Evolutionary conservation across 495 filamentous ascomycete genomes (phyloP), one percentile per base, ranked within the genome.

Genomic region (Letharia lupina): DNA sequence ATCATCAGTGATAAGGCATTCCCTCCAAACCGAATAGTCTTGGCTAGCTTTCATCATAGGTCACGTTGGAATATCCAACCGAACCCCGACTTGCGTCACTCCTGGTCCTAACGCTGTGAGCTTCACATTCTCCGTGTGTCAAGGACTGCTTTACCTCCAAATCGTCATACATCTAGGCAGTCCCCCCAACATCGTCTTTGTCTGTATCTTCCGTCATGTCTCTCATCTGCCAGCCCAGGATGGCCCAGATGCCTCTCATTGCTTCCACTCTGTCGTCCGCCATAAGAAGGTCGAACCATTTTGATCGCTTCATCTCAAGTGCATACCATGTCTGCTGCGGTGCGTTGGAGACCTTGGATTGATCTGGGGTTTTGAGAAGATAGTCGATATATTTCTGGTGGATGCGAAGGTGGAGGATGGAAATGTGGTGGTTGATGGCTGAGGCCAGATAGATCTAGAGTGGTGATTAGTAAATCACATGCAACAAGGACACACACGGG

Each of bases 391-490:
- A 85, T 20, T 77, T 75, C 28, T 77, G 76, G 65, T 91, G 90
- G 59, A 96, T 84, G 39, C 88, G 83, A 37, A 93, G 81, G 62
- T 90, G 83, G 54, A 95, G 70, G 59, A 96, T 83, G 63, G 83
- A 83, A 48, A 96, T 75, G 67, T 96, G 92, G 73, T 95, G 91
- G 74, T 92, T 91, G 61, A 96, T 77, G 5, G 86, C 84, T 58
- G 88, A 91, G 60, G 96, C 70, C 71, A 96, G 83, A 76, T 91
- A 96, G 48, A 96, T 83, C 81, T 96, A 35, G 69, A 74, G 4
- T 37, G 8, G 20, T 15, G 12, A 47, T 66, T 10, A 63, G 60
- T 52, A 18, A 23, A 31, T 15, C 0, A 31, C 7, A 31, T 12
- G 5, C 31, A 37, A 35, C 4, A 28, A 31, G 1, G 28, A 16